Conservation (phyloP, 306 rosid species). For the Quercus agrifolia region DNA sequence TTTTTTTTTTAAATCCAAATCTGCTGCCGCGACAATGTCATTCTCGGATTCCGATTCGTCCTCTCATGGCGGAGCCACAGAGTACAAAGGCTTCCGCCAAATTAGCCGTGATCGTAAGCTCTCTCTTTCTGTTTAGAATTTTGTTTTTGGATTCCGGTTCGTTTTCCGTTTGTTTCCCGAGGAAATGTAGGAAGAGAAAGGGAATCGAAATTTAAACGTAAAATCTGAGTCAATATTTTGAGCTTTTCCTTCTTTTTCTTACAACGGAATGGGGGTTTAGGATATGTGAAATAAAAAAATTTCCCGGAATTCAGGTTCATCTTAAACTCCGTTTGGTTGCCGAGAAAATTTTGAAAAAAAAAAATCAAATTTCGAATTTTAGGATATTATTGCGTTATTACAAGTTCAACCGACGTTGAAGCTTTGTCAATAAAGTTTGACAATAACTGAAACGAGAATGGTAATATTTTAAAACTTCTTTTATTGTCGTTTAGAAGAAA, state of each 20-base stretch:
- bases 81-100: constrained; percentile 67
- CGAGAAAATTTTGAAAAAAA: neutral
- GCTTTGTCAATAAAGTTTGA: neutral
- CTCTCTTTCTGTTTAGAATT: neutral
- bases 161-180: constrained; percentile 18
- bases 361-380: neutral
- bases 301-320: no score
- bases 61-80: constrained; percentile 45
- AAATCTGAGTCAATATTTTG: neutral
- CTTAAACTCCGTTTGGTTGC: neutral
- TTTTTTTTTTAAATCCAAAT: neutral
- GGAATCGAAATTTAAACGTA: neutral
- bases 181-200: constrained; percentile 1
- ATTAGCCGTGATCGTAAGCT: constrained; percentile 77
- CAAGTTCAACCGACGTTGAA: neutral
- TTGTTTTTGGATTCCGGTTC: neutral
- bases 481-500: neutral
- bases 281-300: neutral
- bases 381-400: neutral
- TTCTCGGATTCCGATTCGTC: constrained; percentile 74
- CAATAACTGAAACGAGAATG: neutral
- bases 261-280: neutral
- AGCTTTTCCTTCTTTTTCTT: neutral
- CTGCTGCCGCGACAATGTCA: constrained; percentile 53
- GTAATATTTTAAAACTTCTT: neutral